These are phyloP conservation scores for Dictyostelium discoideum DNA, from an alignment of 78 protist species.

Conservation along the genomic window DNA sequence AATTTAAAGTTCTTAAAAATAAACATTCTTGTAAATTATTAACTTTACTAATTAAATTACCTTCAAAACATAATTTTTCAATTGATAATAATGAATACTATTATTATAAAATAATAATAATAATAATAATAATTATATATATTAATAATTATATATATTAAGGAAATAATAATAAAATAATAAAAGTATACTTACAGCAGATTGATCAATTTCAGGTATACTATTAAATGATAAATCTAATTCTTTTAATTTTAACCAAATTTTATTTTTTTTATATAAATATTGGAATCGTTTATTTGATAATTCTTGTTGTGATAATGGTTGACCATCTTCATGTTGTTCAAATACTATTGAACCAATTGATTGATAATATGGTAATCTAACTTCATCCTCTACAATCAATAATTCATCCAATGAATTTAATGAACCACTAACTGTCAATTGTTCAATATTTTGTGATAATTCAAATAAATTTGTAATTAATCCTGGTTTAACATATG, in stretches of 20 bases:
- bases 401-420: constrained; percentile 67
- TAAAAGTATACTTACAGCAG: constrained; percentile 1
- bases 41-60: constrained; percentile 43
- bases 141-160: background rate
- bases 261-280: constrained; percentile 25
- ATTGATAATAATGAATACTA: constrained; percentile 24
- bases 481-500: constrained; percentile 60
- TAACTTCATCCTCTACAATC: constrained; percentile 54
- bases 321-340: background rate
- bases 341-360: background rate
- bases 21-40: constrained; percentile 70
- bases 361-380: constrained; percentile 1
- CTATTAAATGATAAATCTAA: constrained; percentile 43
- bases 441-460: background rate
- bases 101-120: background rate
- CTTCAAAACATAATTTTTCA: constrained; percentile 48
- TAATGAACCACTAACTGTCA: constrained; percentile 19
- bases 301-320: background rate
- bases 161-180: background rate
- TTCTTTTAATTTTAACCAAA: constrained; percentile 43
- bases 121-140: background rate
- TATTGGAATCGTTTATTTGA: constrained; percentile 38
- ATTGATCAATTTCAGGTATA: constrained; percentile 60
- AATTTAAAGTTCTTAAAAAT: background rate
- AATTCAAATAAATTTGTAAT: constrained; percentile 33